Percentiles rank a stretch among this genome's conserved stretches.
These are phyloP conservation scores for Hypericum perforatum DNA, from an alignment of 345 rosid species.

Conservation along the genomic window DNA sequence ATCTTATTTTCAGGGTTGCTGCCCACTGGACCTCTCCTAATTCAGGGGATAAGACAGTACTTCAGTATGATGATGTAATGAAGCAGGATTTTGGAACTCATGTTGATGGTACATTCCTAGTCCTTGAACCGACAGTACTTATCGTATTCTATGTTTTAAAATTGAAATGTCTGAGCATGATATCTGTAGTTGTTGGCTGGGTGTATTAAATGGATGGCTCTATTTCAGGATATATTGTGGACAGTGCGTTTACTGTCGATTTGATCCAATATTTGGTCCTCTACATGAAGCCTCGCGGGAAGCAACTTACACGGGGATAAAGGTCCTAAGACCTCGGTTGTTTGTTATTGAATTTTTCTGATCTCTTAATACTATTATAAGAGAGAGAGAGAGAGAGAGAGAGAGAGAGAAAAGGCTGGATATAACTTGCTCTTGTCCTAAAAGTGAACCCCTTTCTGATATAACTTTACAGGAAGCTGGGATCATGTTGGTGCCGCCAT, in stretches of 20 bases:
- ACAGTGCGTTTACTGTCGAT: constrained; percentile 95
- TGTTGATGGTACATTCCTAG: constrained; percentile 53
- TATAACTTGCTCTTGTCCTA: too few species aligned
- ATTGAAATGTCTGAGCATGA: too few species aligned
- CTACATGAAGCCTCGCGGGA: constrained; percentile 89
- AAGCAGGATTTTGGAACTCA: constrained; percentile 97
- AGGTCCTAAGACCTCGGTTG: constrained; percentile 34
- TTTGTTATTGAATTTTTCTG: not conserved
- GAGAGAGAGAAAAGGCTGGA: too few species aligned
- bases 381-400: too few species aligned
- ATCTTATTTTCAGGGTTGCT: constrained; percentile 57
- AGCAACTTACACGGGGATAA: constrained; percentile 89
- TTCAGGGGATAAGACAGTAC: constrained; percentile 90
- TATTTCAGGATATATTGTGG: constrained; percentile 68
- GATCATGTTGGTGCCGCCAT: constrained; percentile 94
- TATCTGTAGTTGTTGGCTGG: too few species aligned
- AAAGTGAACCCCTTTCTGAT: not conserved
- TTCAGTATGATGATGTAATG: constrained; percentile 94
- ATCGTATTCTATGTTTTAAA: too few species aligned
- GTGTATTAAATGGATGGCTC: constrained; percentile 6
- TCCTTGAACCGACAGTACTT: too few species aligned
- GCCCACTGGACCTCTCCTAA: constrained; percentile 99
- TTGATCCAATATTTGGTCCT: constrained; percentile 94
- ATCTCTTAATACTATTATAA: too few species aligned
- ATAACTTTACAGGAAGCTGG: constrained; percentile 59